phyloP scores from a whole-genome alignment of 2,329 filamentous ascomycete species.

The Xylariomycetidae sp. region DNA sequence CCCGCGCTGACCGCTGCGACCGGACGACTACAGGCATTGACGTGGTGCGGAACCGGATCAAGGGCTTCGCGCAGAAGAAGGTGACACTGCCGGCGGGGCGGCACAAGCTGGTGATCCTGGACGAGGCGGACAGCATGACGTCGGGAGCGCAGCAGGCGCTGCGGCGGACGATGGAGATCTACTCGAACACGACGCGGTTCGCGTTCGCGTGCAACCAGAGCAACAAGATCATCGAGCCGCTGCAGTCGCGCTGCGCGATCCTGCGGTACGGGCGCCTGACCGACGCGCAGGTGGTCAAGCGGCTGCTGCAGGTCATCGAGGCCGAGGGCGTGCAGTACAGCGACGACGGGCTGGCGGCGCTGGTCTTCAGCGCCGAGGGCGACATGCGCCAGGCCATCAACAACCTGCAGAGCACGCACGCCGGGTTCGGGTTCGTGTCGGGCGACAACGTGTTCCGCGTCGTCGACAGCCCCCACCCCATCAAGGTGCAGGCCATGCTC shows the following conservation, averaged over 20 bases:
- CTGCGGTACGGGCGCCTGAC: constrained; percentile 88
- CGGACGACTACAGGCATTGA: constrained; percentile 85
- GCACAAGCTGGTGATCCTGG: constrained; percentile 94
- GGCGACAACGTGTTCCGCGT: constrained; percentile 98
- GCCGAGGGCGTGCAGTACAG: constrained; percentile 86
- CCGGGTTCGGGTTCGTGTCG: constrained; percentile 94
- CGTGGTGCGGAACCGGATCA: constrained; percentile 94
- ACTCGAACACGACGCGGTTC: constrained; percentile 91
- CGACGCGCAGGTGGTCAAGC: constrained; percentile 85
- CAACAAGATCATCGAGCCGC: constrained; percentile 99
- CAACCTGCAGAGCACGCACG: constrained; percentile 87
- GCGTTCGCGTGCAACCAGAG: constrained; percentile 98
- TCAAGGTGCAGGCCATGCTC: constrained; percentile 98
- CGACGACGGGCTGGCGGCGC: constrained; percentile 89
- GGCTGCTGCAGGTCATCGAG: constrained; percentile 85
- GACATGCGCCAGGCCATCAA: constrained; percentile 99
- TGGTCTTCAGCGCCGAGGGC: constrained; percentile 94
- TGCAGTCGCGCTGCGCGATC: constrained; percentile 95
- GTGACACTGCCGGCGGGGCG: constrained; percentile 85
- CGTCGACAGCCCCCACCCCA: constrained; percentile 92
- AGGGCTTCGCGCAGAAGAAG: constrained; percentile 98
- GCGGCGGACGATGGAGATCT: constrained; percentile 96
- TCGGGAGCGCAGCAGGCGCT: constrained; percentile 93
- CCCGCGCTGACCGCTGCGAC: too few species aligned
- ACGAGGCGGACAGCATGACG: constrained; percentile 98